These are phyloP conservation scores for Bromus sterilis DNA, from an alignment of 176 grass and related monocot species.

Conservation along the genomic window DNA sequence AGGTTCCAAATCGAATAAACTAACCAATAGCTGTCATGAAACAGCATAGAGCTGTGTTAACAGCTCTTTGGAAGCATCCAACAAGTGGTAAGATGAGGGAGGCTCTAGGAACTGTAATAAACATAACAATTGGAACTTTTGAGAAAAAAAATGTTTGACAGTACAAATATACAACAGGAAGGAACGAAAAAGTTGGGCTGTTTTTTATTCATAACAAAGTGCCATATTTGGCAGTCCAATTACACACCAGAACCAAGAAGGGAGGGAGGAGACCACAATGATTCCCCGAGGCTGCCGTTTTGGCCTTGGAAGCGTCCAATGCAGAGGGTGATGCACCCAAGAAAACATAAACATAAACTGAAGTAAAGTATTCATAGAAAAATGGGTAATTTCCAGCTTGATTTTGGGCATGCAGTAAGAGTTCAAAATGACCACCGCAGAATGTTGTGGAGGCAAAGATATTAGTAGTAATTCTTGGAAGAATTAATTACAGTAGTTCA, in stretches of 20 bases:
- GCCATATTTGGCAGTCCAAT: neutral
- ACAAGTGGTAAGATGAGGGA: neutral
- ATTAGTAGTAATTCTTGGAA: neutral
- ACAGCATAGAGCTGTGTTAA: neutral
- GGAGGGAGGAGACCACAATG: neutral
- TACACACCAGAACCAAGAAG: neutral
- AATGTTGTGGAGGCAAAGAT: neutral
- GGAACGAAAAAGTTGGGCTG: neutral
- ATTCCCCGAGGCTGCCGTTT: neutral
- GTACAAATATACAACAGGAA: neutral
- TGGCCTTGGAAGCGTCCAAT: conserved; percentile 11
- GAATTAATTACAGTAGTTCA: neutral
- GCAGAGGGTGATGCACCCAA: neutral
- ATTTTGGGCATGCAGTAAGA: neutral
- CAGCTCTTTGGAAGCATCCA: conserved; percentile 11
- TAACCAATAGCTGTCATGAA: conserved; percentile 11
- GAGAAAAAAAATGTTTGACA: neutral
- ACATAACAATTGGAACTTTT: neutral
- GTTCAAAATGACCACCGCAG: neutral
- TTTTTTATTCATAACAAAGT: neutral
- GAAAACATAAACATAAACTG: neutral
- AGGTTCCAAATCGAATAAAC: conserved; percentile 7
- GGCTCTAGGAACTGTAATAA: conserved; percentile 7
- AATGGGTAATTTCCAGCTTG: neutral
- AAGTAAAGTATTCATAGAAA: neutral